These are phyloP conservation scores for Cutaneotrichosporon curvatum DNA, from an alignment of 1,284 basidiomycete species.

Conservation along the genomic window DNA sequence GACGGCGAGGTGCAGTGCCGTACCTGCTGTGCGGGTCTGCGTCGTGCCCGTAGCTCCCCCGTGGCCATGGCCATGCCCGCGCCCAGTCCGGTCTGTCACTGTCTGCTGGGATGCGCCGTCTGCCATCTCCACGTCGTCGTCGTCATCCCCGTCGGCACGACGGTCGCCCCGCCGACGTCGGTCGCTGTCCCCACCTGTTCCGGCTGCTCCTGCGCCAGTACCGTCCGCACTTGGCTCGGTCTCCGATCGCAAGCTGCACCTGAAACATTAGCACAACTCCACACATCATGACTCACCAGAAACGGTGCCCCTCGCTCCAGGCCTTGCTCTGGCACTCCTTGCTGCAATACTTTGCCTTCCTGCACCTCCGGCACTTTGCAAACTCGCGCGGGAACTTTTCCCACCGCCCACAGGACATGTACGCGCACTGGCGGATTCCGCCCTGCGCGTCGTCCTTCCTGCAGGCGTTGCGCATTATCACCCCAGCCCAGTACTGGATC, in stretches of 20 bases:
- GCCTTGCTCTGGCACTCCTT: constrained; percentile 96
- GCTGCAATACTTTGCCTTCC: constrained; percentile 97
- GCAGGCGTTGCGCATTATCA: constrained; percentile 98
- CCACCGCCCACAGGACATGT: constrained; percentile 96
- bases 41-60: background rate
- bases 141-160: constrained; percentile 18
- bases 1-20: background rate
- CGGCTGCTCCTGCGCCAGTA: constrained; percentile 13
- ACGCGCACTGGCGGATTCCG: constrained; percentile 94
- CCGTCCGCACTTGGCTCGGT: constrained; percentile 19
- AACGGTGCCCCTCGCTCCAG: constrained; percentile 94
- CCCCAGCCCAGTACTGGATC: constrained; percentile 98
- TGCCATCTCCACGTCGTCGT: constrained; percentile 8
- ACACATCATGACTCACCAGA: constrained; percentile 39
- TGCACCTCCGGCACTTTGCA: constrained; percentile 89
- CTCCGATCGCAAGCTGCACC: constrained; percentile 29
- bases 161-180: constrained; percentile 2
- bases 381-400: constrained; percentile 90
- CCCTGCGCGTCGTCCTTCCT: constrained; percentile 88
- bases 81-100: constrained; percentile 1
- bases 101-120: constrained; percentile 1
- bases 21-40: background rate
- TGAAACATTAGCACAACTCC: constrained; percentile 6
- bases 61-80: no score
- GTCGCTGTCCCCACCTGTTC: constrained; percentile 7